phyloP scores from a whole-genome alignment of 495 filamentous ascomycete genomes.

The Penicillium atrosanguineum region DNA sequence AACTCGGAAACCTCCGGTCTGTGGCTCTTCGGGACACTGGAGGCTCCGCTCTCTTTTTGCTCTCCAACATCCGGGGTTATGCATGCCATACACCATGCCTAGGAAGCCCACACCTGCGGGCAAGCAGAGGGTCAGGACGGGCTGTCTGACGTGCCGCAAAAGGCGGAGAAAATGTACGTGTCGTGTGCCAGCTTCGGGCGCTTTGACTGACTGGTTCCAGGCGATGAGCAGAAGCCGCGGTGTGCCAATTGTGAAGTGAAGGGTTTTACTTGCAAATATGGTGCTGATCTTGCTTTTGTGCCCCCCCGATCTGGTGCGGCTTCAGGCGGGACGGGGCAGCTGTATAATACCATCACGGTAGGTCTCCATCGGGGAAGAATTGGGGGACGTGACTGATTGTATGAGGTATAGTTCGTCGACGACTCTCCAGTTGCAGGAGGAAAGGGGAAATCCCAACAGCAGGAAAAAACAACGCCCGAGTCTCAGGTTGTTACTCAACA shows the following conservation, averaged over 20 bases:
- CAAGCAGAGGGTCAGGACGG: constrained; percentile 28
- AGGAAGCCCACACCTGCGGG: constrained; percentile 26
- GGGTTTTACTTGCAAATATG: constrained; percentile 28
- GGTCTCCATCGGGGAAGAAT: neutral
- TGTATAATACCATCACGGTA: constrained; percentile 22
- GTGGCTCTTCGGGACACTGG: constrained; percentile 13
- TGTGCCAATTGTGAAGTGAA: constrained; percentile 30
- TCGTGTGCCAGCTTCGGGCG: neutral
- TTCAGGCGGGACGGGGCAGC: constrained; percentile 6
- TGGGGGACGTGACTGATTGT: constrained; percentile 1
- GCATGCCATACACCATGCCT: constrained; percentile 19
- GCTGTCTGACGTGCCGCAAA: constrained; percentile 28
- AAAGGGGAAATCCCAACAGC: constrained; percentile 3
- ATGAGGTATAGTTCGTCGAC: constrained; percentile 20
- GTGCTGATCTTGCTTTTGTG: constrained; percentile 22
- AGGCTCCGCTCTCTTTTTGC: constrained; percentile 19
- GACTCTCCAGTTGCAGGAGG: constrained; percentile 16
- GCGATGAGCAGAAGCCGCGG: constrained; percentile 29
- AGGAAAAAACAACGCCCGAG: neutral
- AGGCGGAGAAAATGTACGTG: constrained; percentile 27
- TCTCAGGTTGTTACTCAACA: neutral
- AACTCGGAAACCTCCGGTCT: constrained; percentile 7
- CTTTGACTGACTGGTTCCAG: constrained; percentile 4
- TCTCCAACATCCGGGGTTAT: constrained; percentile 16
- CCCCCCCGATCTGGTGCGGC: constrained; percentile 11